Evolutionary conservation across 768 basidiomycete species (phyloP), one percentile per base, ranked within the genome.

Genomic region (Phlegmacium glaucopus): DNA sequence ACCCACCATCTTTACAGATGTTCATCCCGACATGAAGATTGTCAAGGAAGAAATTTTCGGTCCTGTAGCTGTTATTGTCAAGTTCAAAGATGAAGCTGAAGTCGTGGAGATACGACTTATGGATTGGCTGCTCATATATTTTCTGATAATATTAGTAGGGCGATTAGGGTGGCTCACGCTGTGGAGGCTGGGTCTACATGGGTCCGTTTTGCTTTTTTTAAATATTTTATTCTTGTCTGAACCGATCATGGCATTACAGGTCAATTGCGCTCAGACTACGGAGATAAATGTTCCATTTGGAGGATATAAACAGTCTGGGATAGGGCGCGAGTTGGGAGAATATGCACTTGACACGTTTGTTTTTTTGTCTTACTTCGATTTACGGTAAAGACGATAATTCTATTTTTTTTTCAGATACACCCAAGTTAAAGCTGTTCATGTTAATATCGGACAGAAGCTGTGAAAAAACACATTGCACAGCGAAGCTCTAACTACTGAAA

Each of bases 101-200:
- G 79, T 76, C 29, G 59, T 83, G 48, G 64, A 66, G 34, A 71
- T 62, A 83, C 85, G 0, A 72, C 43, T 4, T 90, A 91, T 66
- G 92, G 92, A 32, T 77, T 93, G 28, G 88, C 87, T 9, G 78
- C 82, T 1, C 83, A 85, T 4, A 78, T 95, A 48, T 90, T 89
- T 71, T 78, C 87, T 25, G 69, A 75, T 56, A 74, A 91, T 70
- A 62, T 87, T 62, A 77, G 70, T 41, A 73, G 83, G 35, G 88
- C 85, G 3, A 67, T 91, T 47, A 63, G 65, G 42, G 75, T 81
- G 11, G 82, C 87, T 25, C 77, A 85, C 60, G 69, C 65, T 49
- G 66, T 94, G 48, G 43, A 52, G 54, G 49, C 49, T 42, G 50
- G 56, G n/a, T 43, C 34, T 9, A 49, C 38, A 11, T 47, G 49